Evolutionary conservation across 768 basidiomycete genomes (phyloP), one percentile per base, ranked within the genome.

Genomic region (Gyrodon lividus): DNA sequence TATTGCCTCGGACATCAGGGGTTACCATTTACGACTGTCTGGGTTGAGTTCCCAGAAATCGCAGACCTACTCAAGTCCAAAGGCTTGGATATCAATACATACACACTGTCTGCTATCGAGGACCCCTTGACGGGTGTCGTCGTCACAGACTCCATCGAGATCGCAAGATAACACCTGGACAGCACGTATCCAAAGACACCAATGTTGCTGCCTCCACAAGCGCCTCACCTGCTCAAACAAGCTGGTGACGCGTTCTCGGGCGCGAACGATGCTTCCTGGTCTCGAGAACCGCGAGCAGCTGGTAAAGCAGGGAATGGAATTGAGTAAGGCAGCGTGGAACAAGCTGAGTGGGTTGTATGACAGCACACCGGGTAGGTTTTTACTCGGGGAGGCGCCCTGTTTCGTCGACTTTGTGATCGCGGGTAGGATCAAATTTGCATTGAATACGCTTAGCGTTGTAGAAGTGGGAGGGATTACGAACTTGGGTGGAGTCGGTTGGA

Each of bases 41-140:
- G 77, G 75, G 60, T 82, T 48, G 80, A 82, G 51, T 78, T 72
- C 53, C 76, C 76, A 3, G 77, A 83, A 46, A 76, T 84, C 45
- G 72, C 46, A 64, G 45, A 23, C 45, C 0, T 57, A 64, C 44
- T 67, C 43, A 55, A 54, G 22, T 64, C 63, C 37, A 64, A 62
- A 41, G 52, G 41, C 63, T 63, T 59, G 68, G 68, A 48, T 6
- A 45, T 5, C 42, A 50, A 7, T 49, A 26, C 63, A 13, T 56
- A 80, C 62, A 80, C 77, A 10, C 64, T 80, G 0, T 82, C 83
- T 0, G 69, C 74, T 24, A 79, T 84, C 48, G 59, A 74, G 55
- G 80, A 83, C 57, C 71, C 73, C 0, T 61, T 61, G 30, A 79
- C 76, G 5, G 69, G 67, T 6, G 52, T 59, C 2, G 49, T 65